phyloP scores from a whole-genome alignment of 768 basidiomycete species.

The Serendipita sp. region DNA sequence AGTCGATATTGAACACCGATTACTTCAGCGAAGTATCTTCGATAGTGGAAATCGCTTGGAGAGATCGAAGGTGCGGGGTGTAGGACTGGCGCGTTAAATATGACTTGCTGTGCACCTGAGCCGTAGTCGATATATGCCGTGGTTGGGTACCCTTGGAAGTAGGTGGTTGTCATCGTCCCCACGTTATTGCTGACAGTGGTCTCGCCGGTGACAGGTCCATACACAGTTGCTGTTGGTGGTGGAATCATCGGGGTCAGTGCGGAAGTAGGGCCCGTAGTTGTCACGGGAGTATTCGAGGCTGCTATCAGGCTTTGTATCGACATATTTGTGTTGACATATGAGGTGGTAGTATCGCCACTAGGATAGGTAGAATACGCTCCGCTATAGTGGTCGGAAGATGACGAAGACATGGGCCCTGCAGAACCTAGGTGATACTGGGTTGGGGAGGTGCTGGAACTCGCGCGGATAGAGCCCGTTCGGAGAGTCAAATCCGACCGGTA shows the following conservation, averaged over 20 bases:
- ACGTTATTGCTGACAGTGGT: neutral
- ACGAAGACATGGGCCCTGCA: neutral
- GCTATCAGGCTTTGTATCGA: neutral
- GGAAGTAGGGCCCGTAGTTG: neutral
- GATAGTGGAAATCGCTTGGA: neutral
- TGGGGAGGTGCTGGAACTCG: neutral
- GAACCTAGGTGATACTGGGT: neutral
- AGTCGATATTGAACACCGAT: constrained; percentile 1
- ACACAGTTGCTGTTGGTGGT: neutral
- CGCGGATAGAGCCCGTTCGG: neutral
- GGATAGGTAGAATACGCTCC: neutral
- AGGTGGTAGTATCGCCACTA: neutral
- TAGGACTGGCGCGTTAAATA: neutral
- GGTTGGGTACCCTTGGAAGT: neutral
- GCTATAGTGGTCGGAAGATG: neutral
- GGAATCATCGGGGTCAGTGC: neutral
- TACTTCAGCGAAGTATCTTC: neutral
- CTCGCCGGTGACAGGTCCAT: neutral
- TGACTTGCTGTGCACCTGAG: neutral
- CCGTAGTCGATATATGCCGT: neutral
- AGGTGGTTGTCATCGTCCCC: neutral
- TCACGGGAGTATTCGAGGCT: neutral
- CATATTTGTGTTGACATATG: neutral
- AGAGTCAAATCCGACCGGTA: neutral
- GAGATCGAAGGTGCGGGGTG: neutral